Base-by-base conservation (phyloP, 2,329 filamentous ascomycete species). In the Thelonectria rubi region DNA sequence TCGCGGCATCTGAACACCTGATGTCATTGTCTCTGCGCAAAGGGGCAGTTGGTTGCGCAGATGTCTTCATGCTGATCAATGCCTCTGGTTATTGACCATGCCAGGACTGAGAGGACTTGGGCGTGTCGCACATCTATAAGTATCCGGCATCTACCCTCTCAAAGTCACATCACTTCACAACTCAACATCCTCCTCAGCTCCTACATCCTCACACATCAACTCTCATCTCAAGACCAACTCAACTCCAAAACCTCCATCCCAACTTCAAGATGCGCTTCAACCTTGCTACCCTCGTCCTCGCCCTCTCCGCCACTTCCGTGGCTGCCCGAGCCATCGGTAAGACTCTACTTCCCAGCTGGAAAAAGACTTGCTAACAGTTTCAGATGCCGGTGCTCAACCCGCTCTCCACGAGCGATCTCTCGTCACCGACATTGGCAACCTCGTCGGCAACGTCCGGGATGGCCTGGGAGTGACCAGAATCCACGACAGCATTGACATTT, bases 241-340 rank as follows among this genome's bases (percentile, higher is more conserved):
- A 30, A 18, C 24, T 49, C 26, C 5, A 49, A 14, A 49, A 34
- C 24, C n/a, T n/a, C n/a, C 24, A 26, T 32, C 15, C 6, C 17
- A 37, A 49, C 46, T 30, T 37, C 26, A 49, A 49, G 47, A 49
- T 49, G 47, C 47, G 47, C 47, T 49, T 49, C 47, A 49, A 34
- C 47, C n/a, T 49, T 10, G 26, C n/a, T 12, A 49, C 47, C 18
- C n/a, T 49, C 21, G 6, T 51, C 34, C 11, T 51, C 14, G 48
- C 48, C n/a, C 48, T 51, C 18, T 51, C 48, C 6, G 30, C 17
- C 12, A 39, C 30, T 30, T 21, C 48, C 12, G 48, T 39, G 12
- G 11, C 18, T 15, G 48, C 48, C 12, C 12, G 48, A 3, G 34
- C 17, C 14, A 9, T 39, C 32, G 21, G 48, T 51, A 51, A 3